These are phyloP conservation scores for Suillus hirtellus DNA, from an alignment of 768 basidiomycete species.

Conservation along the genomic window DNA sequence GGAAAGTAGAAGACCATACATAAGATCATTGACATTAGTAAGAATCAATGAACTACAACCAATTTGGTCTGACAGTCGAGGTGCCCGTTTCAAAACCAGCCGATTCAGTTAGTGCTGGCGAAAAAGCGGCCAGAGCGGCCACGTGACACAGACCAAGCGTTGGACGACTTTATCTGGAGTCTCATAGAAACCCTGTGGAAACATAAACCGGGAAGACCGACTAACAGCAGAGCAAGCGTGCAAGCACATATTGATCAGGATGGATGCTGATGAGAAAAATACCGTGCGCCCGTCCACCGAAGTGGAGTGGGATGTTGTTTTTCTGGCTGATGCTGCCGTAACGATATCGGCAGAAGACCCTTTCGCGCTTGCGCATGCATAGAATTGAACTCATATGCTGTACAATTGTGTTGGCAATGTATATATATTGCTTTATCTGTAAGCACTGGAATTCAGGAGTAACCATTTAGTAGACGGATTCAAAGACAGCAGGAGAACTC, in stretches of 20 bases:
- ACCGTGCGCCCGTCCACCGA: not conserved
- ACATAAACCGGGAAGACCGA: not conserved
- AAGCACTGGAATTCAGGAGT: too few relatives aligned
- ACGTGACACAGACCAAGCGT: not conserved
- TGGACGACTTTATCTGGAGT: conserved; percentile 12
- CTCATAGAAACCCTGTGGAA: conserved; percentile 6
- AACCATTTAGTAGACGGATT: too few relatives aligned
- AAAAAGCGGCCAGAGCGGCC: not conserved
- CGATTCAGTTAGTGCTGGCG: not conserved
- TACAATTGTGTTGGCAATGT: too few relatives aligned
- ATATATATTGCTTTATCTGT: too few relatives aligned
- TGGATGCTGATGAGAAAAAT: not conserved
- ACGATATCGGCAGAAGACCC: not conserved
- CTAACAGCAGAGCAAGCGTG: conserved; percentile 3
- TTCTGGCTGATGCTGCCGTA: conserved; percentile 3
- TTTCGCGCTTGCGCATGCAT: too few relatives aligned
- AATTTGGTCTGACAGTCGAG: not conserved
- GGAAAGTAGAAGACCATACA: too few relatives aligned
- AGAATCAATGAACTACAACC: too few relatives aligned
- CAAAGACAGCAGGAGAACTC: too few relatives aligned
- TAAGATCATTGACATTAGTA: too few relatives aligned
- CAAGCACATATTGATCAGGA: too few relatives aligned
- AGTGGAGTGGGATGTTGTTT: conserved; percentile 5
- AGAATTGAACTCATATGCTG: too few relatives aligned
- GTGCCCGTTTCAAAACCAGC: not conserved